phyloP scores from a whole-genome alignment of 352 stramenopile species.

The Achlya hypogyna region DNA sequence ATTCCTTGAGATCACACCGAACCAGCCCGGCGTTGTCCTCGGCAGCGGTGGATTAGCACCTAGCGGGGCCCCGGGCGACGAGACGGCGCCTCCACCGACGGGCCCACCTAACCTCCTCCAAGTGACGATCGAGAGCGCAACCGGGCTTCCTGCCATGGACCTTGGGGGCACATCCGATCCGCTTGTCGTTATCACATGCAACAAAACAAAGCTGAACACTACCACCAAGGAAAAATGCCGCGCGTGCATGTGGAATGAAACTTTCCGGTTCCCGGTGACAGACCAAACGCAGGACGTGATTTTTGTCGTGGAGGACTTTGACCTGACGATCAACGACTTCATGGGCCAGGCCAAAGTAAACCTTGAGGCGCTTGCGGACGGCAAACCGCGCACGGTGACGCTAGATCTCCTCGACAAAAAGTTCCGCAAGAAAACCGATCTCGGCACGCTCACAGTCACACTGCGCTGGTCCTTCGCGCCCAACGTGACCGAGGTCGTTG shows the following conservation, averaged over 20 bases:
- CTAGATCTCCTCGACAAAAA: conserved; percentile 57
- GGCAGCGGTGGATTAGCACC: conserved; percentile 12
- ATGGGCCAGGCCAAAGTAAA: conserved; percentile 35
- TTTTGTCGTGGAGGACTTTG: conserved; percentile 61
- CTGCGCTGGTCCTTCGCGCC: conserved; percentile 49
- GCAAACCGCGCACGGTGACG: conserved; percentile 42
- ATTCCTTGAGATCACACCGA: background rate
- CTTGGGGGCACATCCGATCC: conserved; percentile 74
- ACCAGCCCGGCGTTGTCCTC: conserved; percentile 29
- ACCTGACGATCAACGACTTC: conserved; percentile 75
- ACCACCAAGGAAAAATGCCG: conserved; percentile 64
- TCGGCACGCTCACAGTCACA: conserved; percentile 37
- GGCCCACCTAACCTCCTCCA: conserved; percentile 58
- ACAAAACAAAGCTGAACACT: conserved; percentile 77
- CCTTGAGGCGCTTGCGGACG: conserved; percentile 15
- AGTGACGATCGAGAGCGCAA: conserved; percentile 62
- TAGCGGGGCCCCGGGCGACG: background rate
- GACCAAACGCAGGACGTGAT: conserved; percentile 44
- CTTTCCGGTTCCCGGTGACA: conserved; percentile 58
- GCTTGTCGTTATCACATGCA: conserved; percentile 68
- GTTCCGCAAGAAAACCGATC: conserved; percentile 60
- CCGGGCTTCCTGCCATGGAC: conserved; percentile 80
- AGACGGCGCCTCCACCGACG: conserved; percentile 1
- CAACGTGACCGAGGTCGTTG: conserved; percentile 41
- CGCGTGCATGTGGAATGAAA: conserved; percentile 69